Base-by-base conservation (phyloP, 148 eudicot species). In the Camellia sinensis region DNA sequence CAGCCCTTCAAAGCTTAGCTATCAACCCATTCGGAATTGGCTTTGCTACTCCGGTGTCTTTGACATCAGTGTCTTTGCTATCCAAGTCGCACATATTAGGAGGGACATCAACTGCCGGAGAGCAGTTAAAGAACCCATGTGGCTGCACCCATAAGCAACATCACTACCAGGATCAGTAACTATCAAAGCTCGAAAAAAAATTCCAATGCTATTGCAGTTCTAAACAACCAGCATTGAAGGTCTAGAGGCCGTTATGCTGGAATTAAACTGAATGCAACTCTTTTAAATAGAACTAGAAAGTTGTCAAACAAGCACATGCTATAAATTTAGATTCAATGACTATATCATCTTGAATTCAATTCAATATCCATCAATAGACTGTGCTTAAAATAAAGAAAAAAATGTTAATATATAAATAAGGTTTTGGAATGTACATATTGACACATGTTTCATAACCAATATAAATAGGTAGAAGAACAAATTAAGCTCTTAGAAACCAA, bases 101-200 rank as follows among this genome's bases (percentile, higher is more conserved):
- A 43, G 91, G 91, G 15, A 89, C 91, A 64, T 89, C 91, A 11
- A 89, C 87, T 17, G 91, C 89, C 43, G 91, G 91, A 62, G 89
- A 87, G 84, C 89, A 87, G 76, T 89, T 89, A 74, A 89, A 89
- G 80, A 89, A 89, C 48, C 91, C 91, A 78, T 87, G 88, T 2
- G 91, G 91, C 91, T 89, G 88, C 83, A 80, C 45, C 37, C 67
- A 79, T 19, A 67, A 18, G 37, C 74, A 50, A 5, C 9, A 5
- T 50, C 53, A 50, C 9, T 50, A 5, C 9, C 7, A 5, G 53
- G 9, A 50, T 29, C 37, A 29, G 37, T 29, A 29, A 29, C 1
- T 29, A 29, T 29, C 37, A 29, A 29, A 29, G 37, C 37, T 29
- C 37, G 1, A 29, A 29, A 29, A 29, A 29, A 29, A 29, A 29